phyloP scores from a whole-genome alignment of 129 eudicot genomes.

The Centrapalus pauciflorus region DNA sequence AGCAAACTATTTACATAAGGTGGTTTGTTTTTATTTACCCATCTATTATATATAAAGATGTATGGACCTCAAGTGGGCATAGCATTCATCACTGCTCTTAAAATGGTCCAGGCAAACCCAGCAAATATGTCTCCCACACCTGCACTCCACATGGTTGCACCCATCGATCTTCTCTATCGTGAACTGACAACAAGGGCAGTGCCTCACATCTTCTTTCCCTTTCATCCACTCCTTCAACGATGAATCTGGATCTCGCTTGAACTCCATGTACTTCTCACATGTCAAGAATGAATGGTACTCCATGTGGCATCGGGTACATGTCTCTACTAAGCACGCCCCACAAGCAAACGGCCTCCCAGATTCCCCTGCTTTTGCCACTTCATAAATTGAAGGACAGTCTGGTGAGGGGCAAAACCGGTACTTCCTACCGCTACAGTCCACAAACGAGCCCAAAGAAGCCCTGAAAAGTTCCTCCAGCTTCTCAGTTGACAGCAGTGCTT shows the following conservation, averaged over 20 bases:
- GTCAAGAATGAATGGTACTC: conserved; percentile 80
- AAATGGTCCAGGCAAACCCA: conserved; percentile 77
- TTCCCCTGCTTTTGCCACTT: conserved; percentile 26
- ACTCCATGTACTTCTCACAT: conserved; percentile 70
- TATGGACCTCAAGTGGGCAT: conserved; percentile 57
- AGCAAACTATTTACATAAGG: too few relatives aligned
- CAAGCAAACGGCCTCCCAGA: conserved; percentile 48
- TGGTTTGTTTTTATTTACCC: too few relatives aligned
- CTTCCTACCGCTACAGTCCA: conserved; percentile 58
- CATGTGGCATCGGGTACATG: conserved; percentile 78
- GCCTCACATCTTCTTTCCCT: conserved; percentile 71
- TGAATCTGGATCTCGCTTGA: conserved; percentile 78
- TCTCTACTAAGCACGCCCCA: conserved; percentile 79
- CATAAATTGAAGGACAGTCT: conserved; percentile 80
- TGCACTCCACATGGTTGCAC: conserved; percentile 91
- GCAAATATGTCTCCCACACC: conserved; percentile 86
- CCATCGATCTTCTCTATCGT: conserved; percentile 90
- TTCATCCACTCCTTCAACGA: conserved; percentile 77
- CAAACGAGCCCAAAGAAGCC: conserved; percentile 77
- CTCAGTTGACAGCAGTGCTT: conserved; percentile 39
- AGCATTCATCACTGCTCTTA: conserved; percentile 58
- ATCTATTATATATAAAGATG: too few relatives aligned
- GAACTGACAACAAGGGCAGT: conserved; percentile 63
- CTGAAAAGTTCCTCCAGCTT: conserved; percentile 82
- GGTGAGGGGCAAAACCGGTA: conserved; percentile 90